Evolutionary conservation across 1,284 basidiomycete genomes (phyloP), one percentile per base, ranked within the genome.

Genomic region (Malassezia slooffiae): DNA sequence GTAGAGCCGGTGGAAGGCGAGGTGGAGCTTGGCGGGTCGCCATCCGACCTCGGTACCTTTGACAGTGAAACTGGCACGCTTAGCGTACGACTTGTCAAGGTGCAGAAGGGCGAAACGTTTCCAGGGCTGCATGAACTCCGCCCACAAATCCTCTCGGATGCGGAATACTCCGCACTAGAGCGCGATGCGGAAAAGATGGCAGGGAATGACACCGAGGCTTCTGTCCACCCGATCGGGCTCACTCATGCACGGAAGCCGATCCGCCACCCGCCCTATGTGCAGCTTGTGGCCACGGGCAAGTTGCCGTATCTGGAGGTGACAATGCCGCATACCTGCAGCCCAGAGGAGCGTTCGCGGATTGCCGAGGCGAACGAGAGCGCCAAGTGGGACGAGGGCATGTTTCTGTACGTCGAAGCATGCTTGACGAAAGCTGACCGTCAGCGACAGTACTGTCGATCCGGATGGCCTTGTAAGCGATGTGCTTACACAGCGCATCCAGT

Each of bases 381-480:
- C 19, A 50, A 54, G 43, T 54, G 47, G 47, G 51, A 54, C 29
- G 51, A 54, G 13, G 47, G 47, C 23, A 42, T 46, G 37, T 48
- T 36, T 22, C 32, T 48, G 28, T 39, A 41, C 17, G 39, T 21
- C 19, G 16, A 6, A 9, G 1, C 6, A 24, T 27, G n/a, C n/a
- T n/a, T n/a, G n/a, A n/a, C n/a, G n/a, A n/a, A n/a, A n/a, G n/a
- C n/a, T n/a, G n/a, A n/a, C n/a, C 17, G 20, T 3, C 21, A 38
- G 36, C 28, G 39, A 41, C 28, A 2, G 22, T 4, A 33, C 31
- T 6, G 35, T 48, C 6, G 47, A 54, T 32, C 12, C 34, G 5
- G 51, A 54, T 16, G 49, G 44, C 5, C n/a, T n/a, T n/a, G n/a
- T n/a, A n/a, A n/a, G n/a, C n/a, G n/a, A n/a, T n/a, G n/a, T n/a